Evolutionary conservation across 768 basidiomycete genomes (phyloP).

Genomic region (Hydnomerulius pinastri): DNA sequence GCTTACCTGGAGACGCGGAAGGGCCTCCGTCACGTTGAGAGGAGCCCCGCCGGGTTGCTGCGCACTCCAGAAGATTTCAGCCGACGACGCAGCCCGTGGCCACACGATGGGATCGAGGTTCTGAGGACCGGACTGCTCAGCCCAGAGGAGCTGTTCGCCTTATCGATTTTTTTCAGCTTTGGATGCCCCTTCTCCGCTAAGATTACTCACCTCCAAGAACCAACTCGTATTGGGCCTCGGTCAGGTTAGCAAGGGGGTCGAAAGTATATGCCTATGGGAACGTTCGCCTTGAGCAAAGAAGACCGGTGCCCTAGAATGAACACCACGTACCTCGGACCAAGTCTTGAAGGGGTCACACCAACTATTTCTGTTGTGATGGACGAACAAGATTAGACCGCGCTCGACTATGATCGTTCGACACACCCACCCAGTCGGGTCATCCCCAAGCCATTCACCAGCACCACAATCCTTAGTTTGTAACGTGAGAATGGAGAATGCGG

Average conservation of each 20-base stretch:
- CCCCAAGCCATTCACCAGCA: constrained; percentile 47
- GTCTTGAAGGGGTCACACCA: constrained; percentile 57
- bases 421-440: constrained; percentile 31
- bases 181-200: neutral
- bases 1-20: constrained; percentile 50
- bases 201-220: constrained; percentile 39
- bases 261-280: constrained; percentile 44
- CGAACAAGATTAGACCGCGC: constrained; percentile 1
- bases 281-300: no score
- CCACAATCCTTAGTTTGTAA: constrained; percentile 42
- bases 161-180: neutral
- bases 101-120: constrained; percentile 48
- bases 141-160: constrained; percentile 47
- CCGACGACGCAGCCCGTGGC: constrained; percentile 49
- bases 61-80: constrained; percentile 59
- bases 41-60: constrained; percentile 35
- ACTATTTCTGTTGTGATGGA: constrained; percentile 31
- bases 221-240: constrained; percentile 33
- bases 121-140: constrained; percentile 45
- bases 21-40: constrained; percentile 38
- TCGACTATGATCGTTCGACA: neutral
- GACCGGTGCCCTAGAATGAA: constrained; percentile 2
- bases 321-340: constrained; percentile 44
- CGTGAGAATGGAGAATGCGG: neutral
- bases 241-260: constrained; percentile 49